Base-by-base conservation (phyloP, 306 rosid genomes). In the Betula pendula region DNA sequence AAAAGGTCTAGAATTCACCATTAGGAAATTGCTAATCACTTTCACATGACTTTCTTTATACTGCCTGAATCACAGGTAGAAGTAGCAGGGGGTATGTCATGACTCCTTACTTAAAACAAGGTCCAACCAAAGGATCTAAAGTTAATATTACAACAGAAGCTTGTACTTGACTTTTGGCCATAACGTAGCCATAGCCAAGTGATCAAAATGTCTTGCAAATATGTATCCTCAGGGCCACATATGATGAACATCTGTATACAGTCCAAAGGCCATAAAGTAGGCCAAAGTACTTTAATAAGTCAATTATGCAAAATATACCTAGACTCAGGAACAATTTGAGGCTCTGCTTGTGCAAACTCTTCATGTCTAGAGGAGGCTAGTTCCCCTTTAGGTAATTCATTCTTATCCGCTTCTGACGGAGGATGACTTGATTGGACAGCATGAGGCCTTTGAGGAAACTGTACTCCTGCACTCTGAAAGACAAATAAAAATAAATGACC, bases 381-480 rank as follows among this genome's bases (percentile, higher is more conserved):
- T 82, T 90, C 94, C 72, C 90, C 86, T 74, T 81, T 89, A 66
- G 84, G 88, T 72, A 71, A 51, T 65, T 74, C 70, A 20, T 70
- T 81, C 45, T 76, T 81, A 76, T 70, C 75, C 79, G 89, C 89
- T 82, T 81, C 88, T 84, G 90, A 78, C 35, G 63, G 76, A 68
- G 89, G 85, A 78, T 71, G 71, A 78, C 80, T 80, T 81, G 90
- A 70, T 83, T 88, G 77, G 53, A 85, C 88, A 50, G 79, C 78
- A 80, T 70, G 85, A 52, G 87, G 85, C 76, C 93, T 82, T 87
- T 88, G 93, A 75, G 91, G 87, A 83, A 94, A 94, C 79, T 92
- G 88, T 75, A 92, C 92, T 70, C 98, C 97, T 40, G 97, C 93
- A 88, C 83, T 92, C 98, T 94, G 92, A 71, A 73, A 77, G 82